Percentiles rank a stretch among this genome's conserved stretches.
Conservation (phyloP, 495 filamentous ascomycete genomes). For the Penicillium alfredii region DNA sequence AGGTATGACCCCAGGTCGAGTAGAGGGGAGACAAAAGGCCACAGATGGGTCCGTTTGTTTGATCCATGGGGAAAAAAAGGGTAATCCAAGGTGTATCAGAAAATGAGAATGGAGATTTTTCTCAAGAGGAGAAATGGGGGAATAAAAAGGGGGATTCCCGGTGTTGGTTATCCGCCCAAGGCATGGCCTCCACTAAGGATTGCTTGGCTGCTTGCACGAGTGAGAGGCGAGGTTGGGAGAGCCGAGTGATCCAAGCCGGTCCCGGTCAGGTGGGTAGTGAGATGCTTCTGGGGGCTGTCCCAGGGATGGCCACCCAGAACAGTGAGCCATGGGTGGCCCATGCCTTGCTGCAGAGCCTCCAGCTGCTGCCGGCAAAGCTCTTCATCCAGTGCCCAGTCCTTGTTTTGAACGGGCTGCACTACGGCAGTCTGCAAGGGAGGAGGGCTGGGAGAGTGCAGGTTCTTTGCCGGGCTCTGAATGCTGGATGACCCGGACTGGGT, state of each 20-base stretch:
- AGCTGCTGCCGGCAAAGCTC: slow-evolving; percentile 81
- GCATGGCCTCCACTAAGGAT: slow-evolving; percentile 49
- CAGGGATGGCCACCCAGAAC: slow-evolving; percentile 76
- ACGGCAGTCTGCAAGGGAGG: slow-evolving; percentile 11
- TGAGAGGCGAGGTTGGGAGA: slow-evolving; percentile 33
- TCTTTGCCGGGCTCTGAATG: slow-evolving; percentile 19
- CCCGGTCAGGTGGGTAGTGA: slow-evolving; percentile 27
- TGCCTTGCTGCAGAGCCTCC: slow-evolving; percentile 74
- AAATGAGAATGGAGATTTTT: no score
- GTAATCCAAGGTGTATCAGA: no score
- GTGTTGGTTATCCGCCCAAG: slow-evolving; percentile 30
- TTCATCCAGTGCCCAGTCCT: slow-evolving; percentile 61
- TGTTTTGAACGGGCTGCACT: slow-evolving; percentile 15
- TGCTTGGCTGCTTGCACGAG: slow-evolving; percentile 40
- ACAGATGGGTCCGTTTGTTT: no score
- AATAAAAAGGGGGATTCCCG: no score
- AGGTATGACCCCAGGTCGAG: no score
- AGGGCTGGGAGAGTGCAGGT: slow-evolving; percentile 12
- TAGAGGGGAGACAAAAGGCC: no score
- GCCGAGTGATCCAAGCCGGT: slow-evolving; percentile 31
- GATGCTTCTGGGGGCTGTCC: slow-evolving; percentile 34
- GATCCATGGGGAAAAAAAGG: no score
- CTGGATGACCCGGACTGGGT: slow-evolving; percentile 29
- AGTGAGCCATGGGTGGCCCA: slow-evolving; percentile 78
- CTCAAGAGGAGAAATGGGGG: slow-evolving; percentile 2